A percentile compares a stretch with the other conserved stretches of the same genome.
phyloP scores from a whole-genome alignment of 2,329 filamentous ascomycete species.

The Rhinocladiella similis region DNA sequence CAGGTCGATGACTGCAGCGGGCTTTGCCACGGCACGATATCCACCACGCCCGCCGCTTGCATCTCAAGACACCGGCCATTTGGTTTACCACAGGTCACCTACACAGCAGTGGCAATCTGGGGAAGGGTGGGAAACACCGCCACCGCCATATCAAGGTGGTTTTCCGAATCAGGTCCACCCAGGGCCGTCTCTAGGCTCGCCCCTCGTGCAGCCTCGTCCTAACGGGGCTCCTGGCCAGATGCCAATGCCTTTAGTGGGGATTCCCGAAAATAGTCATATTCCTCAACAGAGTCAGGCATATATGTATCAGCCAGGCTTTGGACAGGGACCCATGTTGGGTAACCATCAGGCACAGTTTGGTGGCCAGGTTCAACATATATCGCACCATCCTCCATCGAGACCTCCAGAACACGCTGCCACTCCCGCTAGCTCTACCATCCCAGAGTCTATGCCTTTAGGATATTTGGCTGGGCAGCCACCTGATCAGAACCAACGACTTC shows the following conservation, averaged over 20 bases:
- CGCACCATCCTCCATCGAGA: background rate
- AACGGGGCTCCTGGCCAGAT: background rate
- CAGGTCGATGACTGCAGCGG: conserved; percentile 56
- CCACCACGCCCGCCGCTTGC: conserved; percentile 46
- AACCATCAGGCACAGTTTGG: conserved; percentile 31
- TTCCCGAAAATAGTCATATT: conserved; percentile 16
- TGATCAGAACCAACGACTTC: background rate
- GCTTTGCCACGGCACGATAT: conserved; percentile 66
- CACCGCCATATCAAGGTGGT: conserved; percentile 25
- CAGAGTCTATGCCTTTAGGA: background rate
- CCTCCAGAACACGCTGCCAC: background rate
- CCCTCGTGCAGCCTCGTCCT: conserved; percentile 14
- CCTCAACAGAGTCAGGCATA: conserved; percentile 1
- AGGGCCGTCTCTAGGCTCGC: conserved; percentile 7
- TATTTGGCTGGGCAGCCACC: background rate
- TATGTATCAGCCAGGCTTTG: conserved; percentile 1
- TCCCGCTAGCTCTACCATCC: background rate
- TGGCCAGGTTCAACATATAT: background rate
- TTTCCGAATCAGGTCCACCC: conserved; percentile 1
- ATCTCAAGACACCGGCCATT: conserved; percentile 12
- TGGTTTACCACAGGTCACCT: conserved; percentile 6
- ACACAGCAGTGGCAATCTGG: conserved; percentile 7
- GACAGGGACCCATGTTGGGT: background rate
- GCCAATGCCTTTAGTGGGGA: conserved; percentile 13
- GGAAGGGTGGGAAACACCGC: conserved; percentile 28